Base-by-base conservation (phyloP, 257 asterid species). In the Gentiana macrophylla region DNA sequence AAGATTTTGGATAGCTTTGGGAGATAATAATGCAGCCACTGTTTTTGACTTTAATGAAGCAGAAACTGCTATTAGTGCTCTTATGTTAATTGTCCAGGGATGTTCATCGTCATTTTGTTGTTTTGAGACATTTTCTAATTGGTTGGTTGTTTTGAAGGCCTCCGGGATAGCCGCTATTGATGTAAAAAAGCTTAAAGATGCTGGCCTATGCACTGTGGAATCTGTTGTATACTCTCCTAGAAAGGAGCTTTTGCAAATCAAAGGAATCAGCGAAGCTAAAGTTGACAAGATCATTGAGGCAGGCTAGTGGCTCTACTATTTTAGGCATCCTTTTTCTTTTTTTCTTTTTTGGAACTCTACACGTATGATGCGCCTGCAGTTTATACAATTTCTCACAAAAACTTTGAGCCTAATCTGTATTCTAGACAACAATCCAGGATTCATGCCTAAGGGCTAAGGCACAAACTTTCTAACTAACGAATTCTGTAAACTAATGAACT, bases 211-310 rank as follows among this genome's bases (percentile, higher is more conserved):
- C 83, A 87, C 97, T 8, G 95, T 91, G 36, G 98, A 91, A 67
- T 72, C 98, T 36, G 98, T 87, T 52, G 88, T 74, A 53, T 91
- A 79, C 72, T 76, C 98, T 53, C 98, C 98, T 15, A 81, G 98
- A 67, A 91, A 87, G 80, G 97, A 91, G 60, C 95, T 91, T 73
- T 73, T 91, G 67, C 89, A 66, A 64, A 87, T 91, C 51, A 91
- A 91, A 77, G 97, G 98, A 70, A 84, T 91, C 8, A 91, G 98
- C 63, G 98, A 91, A 67, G 94, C 98, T 54, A 91, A 87, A 81
- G 98, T 85, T 32, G 98, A 91, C 77, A 91, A 91, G 76, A 91
- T 91, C 66, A 81, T 87, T 33, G 98, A 91, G 67, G 97, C 97
- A 81, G 98, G 97, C 84, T 81, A 52, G 94, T 76, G 60, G 43